Conservation (phyloP, 2,329 filamentous ascomycete genomes). For the Catunica adiposa region DNA sequence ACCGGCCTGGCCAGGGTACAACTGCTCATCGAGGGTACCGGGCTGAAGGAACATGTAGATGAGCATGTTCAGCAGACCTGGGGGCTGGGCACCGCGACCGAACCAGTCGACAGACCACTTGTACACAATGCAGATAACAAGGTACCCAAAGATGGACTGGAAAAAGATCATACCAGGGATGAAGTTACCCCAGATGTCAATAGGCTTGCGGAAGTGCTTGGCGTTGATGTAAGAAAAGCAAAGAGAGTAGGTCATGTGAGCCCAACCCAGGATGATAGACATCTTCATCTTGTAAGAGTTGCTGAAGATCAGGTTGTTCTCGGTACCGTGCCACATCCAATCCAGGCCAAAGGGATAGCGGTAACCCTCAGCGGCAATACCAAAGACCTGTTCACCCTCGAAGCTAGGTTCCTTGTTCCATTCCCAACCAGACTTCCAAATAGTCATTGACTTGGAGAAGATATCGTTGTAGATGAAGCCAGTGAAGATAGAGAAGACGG, state of each 20-base stretch:
- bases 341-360: constrained; percentile 93
- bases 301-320: constrained; percentile 86
- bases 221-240: constrained; percentile 88
- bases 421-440: constrained; percentile 82
- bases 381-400: constrained; percentile 46
- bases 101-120: constrained; percentile 91
- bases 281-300: constrained; percentile 99
- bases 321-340: constrained; percentile 89
- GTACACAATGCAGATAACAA: constrained; percentile 86
- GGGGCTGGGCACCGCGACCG: constrained; percentile 46
- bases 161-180: constrained; percentile 98
- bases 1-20: constrained; percentile 61
- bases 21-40: constrained; percentile 51
- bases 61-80: constrained; percentile 91
- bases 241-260: constrained; percentile 96
- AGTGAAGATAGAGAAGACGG: constrained; percentile 89
- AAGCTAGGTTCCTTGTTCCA: constrained; percentile 47
- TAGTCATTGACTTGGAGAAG: constrained; percentile 81
- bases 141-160: constrained; percentile 95
- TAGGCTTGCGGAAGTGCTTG: constrained; percentile 80
- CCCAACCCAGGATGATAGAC: constrained; percentile 92
- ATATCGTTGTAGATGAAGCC: constrained; percentile 95
- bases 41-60: constrained; percentile 99
- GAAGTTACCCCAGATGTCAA: constrained; percentile 97
- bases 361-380: constrained; percentile 54